A percentile compares a stretch with the other conserved stretches of the same genome.
Evolutionary conservation across 441 rosid genomes (phyloP).

Genomic region (Mallotus repandus): DNA sequence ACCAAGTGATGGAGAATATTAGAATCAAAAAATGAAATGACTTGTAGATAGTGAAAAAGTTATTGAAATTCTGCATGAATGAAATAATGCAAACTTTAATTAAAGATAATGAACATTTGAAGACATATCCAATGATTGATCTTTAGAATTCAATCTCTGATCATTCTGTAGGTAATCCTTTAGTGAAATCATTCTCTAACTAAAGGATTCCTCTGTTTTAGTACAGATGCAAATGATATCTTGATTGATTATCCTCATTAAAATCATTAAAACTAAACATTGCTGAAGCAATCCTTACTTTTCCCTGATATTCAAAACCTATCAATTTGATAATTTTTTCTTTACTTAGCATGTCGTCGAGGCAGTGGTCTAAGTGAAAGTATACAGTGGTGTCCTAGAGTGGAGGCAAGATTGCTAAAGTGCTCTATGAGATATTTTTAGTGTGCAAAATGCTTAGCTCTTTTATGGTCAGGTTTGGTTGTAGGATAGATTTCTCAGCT

Average conservation of each 20-base stretch:
- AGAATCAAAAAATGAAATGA: too few relatives aligned
- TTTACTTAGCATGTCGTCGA: background rate
- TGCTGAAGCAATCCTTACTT: background rate
- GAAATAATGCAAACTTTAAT: background rate
- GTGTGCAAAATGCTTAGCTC: background rate
- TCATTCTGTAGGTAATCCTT: too few relatives aligned
- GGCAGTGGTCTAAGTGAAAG: background rate
- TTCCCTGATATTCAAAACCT: background rate
- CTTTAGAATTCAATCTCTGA: background rate
- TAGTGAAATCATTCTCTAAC: background rate
- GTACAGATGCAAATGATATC: background rate
- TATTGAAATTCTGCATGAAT: background rate
- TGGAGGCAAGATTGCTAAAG: background rate
- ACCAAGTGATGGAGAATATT: background rate
- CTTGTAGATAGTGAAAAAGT: background rate
- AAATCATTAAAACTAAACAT: background rate
- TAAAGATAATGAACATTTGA: background rate
- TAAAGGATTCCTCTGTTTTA: background rate
- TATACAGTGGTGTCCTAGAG: background rate
- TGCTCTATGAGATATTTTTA: background rate
- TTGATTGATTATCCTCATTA: background rate
- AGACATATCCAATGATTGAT: slow-evolving; percentile 1
- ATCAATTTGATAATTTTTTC: background rate
- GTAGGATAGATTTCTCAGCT: background rate
- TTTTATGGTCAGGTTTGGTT: background rate